Evolutionary conservation across 2,329 filamentous ascomycete genomes (phyloP), one percentile per base, ranked within the genome.

Genomic region (Berkeleyomyces basicola): DNA sequence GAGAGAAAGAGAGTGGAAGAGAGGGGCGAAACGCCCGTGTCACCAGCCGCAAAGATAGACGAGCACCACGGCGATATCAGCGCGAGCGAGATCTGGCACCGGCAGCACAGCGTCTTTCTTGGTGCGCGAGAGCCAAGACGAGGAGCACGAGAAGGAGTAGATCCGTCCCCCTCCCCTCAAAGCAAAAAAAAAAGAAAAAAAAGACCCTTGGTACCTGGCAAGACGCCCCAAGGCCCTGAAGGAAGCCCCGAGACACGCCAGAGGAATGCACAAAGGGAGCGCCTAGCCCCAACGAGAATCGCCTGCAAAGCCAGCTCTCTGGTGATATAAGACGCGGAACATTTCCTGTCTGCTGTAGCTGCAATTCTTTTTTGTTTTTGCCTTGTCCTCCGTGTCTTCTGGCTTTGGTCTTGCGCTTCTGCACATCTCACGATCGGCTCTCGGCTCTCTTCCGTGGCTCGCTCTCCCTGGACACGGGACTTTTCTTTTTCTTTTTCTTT

Each of bases 161-260:
- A n/a, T 4, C 4, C 7, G 37, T 4, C 9, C 31, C 6, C 3
- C 5, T 31, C n/a, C 33, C n/a, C n/a, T 9, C 31, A 9, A 16
- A 37, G n/a, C 16, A 55, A 55, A 36, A 53, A 53, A 53, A 53
- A 14, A 47, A 9, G 6, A 31, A 23, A 23, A 23, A 23, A 23
- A 23, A 23, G 23, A 23, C 23, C 23, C 23, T 47, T 16, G n/a
- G 5, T 47, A 7, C 39, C 40, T 37, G 42, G 55, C 23, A 31
- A 11, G 55, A 58, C 39, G 31, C n/a, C 16, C 23, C n/a, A 58
- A 59, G 36, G 44, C 23, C 23, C 39, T 33, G 9, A 59, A 59
- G 43, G 43, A 46, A 59, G 51, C 51, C 43, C 51, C 51, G 14
- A 55, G 51, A 55, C 51, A 55, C 51, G 39, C 51, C 51, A 55